phyloP scores from a whole-genome alignment of 2,329 filamentous ascomycete genomes.

The Aspergillus amoenus region DNA sequence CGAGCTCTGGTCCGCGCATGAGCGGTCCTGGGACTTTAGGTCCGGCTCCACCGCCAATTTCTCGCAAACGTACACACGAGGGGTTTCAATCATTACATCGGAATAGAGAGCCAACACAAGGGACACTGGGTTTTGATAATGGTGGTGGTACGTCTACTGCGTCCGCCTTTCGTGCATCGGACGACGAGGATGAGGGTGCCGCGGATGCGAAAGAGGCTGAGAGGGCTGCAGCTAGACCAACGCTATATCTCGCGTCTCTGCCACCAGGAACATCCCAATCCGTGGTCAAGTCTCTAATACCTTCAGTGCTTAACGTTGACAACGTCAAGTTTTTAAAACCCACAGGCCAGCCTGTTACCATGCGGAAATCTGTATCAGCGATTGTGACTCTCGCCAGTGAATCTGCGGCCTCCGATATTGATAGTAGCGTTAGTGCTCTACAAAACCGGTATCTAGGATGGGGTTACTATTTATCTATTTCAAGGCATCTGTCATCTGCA shows the following conservation, averaged over 20 bases:
- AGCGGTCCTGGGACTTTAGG: conserved; percentile 53
- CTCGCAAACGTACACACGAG: conserved; percentile 47
- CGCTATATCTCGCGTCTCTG: conserved; percentile 54
- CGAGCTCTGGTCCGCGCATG: conserved; percentile 43
- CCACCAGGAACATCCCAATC: conserved; percentile 53
- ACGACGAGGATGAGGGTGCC: conserved; percentile 46
- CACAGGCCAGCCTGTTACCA: conserved; percentile 47
- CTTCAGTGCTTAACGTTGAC: conserved; percentile 63
- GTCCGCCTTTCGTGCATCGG: conserved; percentile 42
- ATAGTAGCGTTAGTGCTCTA: conserved; percentile 71
- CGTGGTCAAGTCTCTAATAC: conserved; percentile 50
- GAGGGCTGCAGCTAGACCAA: conserved; percentile 53
- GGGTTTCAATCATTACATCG: conserved; percentile 36
- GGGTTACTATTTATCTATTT: conserved; percentile 77
- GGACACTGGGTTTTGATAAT: conserved; percentile 44
- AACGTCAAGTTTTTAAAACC: conserved; percentile 69
- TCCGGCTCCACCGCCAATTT: conserved; percentile 40
- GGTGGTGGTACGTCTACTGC: conserved; percentile 25
- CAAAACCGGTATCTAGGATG: conserved; percentile 84
- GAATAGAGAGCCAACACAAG: conserved; percentile 41
- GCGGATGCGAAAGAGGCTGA: conserved; percentile 45
- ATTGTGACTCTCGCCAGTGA: conserved; percentile 80
- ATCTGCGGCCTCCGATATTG: conserved; percentile 79
- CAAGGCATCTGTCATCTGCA: conserved; percentile 77
- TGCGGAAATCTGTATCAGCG: conserved; percentile 71